A percentile compares a stretch with the other conserved stretches of the same genome.
These are phyloP conservation scores for Penicillium paradoxum DNA, from an alignment of 495 filamentous ascomycete genomes.

Conservation along the genomic window DNA sequence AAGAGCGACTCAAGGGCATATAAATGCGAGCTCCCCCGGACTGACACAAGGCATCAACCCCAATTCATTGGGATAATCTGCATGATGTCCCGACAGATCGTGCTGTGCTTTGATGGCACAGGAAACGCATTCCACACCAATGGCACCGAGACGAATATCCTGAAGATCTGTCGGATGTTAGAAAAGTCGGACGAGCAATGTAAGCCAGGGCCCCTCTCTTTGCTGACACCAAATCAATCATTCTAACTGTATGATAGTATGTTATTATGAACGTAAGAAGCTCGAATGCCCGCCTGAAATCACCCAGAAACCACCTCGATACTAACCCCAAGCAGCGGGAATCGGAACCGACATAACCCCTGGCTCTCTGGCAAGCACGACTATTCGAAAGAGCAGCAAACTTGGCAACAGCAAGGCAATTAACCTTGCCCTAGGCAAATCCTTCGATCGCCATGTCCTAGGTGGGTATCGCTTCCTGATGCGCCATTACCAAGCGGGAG, in stretches of 20 bases:
- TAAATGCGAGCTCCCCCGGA: background rate
- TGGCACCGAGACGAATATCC: constrained; percentile 7
- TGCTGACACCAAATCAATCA: background rate
- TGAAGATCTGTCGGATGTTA: constrained; percentile 10
- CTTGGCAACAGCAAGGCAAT: constrained; percentile 69
- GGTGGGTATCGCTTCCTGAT: constrained; percentile 84
- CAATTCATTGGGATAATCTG: too few relatives aligned
- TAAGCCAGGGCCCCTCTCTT: background rate
- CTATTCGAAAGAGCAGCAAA: constrained; percentile 10
- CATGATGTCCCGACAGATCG: background rate
- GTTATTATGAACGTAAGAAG: constrained; percentile 10
- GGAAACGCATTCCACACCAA: constrained; percentile 6
- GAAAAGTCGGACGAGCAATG: constrained; percentile 5
- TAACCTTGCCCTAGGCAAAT: constrained; percentile 67
- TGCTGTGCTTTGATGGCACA: constrained; percentile 12
- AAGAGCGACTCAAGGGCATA: background rate
- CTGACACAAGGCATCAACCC: background rate
- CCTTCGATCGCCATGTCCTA: constrained; percentile 73
- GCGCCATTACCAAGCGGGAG: constrained; percentile 70
- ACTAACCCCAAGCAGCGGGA: constrained; percentile 31
- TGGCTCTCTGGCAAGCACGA: background rate
- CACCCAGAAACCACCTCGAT: background rate
- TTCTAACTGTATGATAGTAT: background rate
- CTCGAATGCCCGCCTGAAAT: background rate
- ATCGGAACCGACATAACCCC: constrained; percentile 32